phyloP scores from a whole-genome alignment of 192 early-diverging fungal species.

The Chytriomyces sp. region DNA sequence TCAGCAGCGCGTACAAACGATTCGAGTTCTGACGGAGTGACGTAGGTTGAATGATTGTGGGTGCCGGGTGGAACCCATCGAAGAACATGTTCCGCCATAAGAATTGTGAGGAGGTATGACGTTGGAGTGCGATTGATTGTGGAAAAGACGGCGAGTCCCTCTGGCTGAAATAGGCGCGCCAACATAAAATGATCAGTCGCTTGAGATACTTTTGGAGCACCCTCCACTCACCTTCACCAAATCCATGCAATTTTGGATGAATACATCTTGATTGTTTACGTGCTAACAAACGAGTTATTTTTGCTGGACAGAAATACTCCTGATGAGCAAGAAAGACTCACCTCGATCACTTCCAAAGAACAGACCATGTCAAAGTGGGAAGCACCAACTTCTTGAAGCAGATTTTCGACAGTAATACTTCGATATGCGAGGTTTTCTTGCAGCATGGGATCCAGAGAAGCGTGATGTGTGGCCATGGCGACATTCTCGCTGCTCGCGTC shows the following conservation, averaged over 20 bases:
- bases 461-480: constrained; percentile 76
- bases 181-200: background rate
- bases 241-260: constrained; percentile 69
- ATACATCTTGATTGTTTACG: constrained; percentile 73
- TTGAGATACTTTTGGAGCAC: background rate
- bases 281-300: constrained; percentile 49
- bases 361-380: constrained; percentile 79
- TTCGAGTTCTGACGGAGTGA: constrained; percentile 76
- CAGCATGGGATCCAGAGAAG: constrained; percentile 70
- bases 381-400: constrained; percentile 21
- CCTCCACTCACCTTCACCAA: constrained; percentile 62
- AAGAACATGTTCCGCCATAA: constrained; percentile 81
- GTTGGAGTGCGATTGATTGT: constrained; percentile 88
- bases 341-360: constrained; percentile 88
- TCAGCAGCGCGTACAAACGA: constrained; percentile 24
- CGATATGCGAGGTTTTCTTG: background rate
- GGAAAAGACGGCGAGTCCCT: constrained; percentile 77
- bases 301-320: background rate
- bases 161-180: constrained; percentile 64
- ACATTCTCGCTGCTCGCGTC: constrained; percentile 90
- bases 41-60: constrained; percentile 84
- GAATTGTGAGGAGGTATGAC: constrained; percentile 77
- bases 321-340: background rate
- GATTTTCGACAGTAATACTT: constrained; percentile 11
- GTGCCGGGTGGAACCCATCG: constrained; percentile 82